These are phyloP conservation scores for Sclerospora graminicola DNA, from an alignment of 352 stramenopile genomes.

Conservation along the genomic window DNA sequence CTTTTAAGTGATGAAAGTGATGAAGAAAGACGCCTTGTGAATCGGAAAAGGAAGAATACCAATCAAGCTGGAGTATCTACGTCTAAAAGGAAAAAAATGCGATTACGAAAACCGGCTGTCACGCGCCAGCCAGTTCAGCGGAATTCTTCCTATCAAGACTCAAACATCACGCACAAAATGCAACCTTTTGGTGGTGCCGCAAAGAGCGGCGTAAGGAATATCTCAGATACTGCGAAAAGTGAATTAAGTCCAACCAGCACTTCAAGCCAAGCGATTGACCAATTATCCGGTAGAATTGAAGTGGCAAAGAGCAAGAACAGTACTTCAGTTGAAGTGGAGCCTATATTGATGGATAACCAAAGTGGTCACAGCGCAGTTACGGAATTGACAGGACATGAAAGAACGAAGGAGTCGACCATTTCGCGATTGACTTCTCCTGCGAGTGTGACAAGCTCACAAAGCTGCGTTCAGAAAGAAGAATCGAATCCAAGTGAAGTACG, in stretches of 20 bases:
- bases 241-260: neutral
- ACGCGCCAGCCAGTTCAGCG: conserved; percentile 12
- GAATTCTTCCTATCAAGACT: neutral
- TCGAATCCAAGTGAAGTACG: neutral
- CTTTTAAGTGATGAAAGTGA: conserved; percentile 40
- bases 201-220: neutral
- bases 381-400: neutral
- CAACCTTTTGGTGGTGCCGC: neutral
- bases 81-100: conserved; percentile 19
- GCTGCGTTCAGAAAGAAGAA: conserved; percentile 2
- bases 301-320: too few relatives aligned
- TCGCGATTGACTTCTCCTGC: conserved; percentile 8
- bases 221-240: conserved; percentile 1
- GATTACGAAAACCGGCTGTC: conserved; percentile 10
- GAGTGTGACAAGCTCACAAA: neutral
- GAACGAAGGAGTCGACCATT: conserved; percentile 5
- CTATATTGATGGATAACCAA: too few relatives aligned
- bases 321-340: too few relatives aligned
- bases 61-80: conserved; percentile 4
- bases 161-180: neutral
- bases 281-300: too few relatives aligned
- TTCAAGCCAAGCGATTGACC: too few relatives aligned
- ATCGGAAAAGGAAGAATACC: conserved; percentile 17
- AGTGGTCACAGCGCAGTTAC: neutral
- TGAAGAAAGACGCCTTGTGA: conserved; percentile 6